These are phyloP conservation scores for Tinospora cordifolia DNA, from an alignment of 164 flowering plant genomes.

Conservation along the genomic window DNA sequence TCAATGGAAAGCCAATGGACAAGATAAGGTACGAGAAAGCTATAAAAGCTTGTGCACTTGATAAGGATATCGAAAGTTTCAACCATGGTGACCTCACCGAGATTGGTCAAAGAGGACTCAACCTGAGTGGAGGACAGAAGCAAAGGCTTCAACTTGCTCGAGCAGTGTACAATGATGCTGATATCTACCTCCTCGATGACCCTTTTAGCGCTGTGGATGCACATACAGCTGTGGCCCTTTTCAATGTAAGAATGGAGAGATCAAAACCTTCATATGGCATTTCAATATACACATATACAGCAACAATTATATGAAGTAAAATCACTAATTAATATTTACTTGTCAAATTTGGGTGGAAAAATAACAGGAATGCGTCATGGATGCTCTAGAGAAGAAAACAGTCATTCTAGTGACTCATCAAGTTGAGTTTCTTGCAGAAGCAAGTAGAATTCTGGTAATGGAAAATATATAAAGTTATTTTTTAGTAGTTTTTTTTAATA, in stretches of 20 bases:
- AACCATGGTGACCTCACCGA: slow-evolving; percentile 80
- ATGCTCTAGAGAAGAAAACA: slow-evolving; percentile 50
- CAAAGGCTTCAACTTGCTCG: slow-evolving; percentile 56
- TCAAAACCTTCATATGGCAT: too few relatives aligned
- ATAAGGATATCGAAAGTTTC: slow-evolving; percentile 56
- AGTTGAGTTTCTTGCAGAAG: slow-evolving; percentile 76
- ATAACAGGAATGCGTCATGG: slow-evolving; percentile 70
- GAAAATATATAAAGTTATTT: neutral
- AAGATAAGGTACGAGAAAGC: slow-evolving; percentile 42
- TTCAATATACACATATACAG: too few relatives aligned
- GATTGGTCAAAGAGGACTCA: slow-evolving; percentile 84
- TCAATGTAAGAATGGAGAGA: neutral
- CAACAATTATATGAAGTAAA: neutral
- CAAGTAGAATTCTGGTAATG: slow-evolving; percentile 60
- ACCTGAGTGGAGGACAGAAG: slow-evolving; percentile 91
- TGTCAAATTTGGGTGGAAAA: neutral
- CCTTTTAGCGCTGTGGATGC: neutral
- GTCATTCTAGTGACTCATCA: slow-evolving; percentile 89
- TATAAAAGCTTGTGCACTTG: slow-evolving; percentile 61
- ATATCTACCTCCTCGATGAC: slow-evolving; percentile 1
- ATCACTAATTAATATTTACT: neutral
- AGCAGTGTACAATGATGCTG: slow-evolving; percentile 2
- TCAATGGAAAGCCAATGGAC: slow-evolving; percentile 66
- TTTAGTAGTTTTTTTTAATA: neutral
- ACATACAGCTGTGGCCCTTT: neutral